A percentile compares a stretch with the other conserved stretches of the same genome.
Evolutionary conservation across 371 early-diverging fungal species (phyloP).

Genomic region (Haplosporangium sp.): DNA sequence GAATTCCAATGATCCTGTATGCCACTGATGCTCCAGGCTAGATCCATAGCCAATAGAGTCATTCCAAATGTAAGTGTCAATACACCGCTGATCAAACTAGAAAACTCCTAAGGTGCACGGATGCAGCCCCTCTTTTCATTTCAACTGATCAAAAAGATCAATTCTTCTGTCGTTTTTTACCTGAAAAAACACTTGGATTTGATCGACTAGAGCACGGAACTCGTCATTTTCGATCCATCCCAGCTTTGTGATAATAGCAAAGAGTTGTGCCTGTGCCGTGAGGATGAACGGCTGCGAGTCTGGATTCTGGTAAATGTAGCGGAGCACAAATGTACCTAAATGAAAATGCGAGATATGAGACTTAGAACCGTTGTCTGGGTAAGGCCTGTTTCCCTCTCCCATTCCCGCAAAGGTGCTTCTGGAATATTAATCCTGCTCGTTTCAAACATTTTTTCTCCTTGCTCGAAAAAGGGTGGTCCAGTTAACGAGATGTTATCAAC

Average conservation of each 20-base stretch:
- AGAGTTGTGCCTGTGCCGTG: constrained; percentile 74
- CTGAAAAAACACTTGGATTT: constrained; percentile 76
- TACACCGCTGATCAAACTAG: no score
- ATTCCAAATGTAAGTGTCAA: constrained; percentile 3
- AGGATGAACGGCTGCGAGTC: constrained; percentile 77
- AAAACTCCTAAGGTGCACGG: no score
- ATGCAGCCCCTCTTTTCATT: no score
- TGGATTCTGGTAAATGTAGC: constrained; percentile 73
- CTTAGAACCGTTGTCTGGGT: not conserved
- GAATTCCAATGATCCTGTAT: constrained; percentile 76
- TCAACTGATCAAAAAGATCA: no score
- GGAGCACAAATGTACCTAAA: constrained; percentile 66
- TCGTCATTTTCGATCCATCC: constrained; percentile 87
- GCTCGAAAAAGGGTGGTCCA: no score
- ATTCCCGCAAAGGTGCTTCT: no score
- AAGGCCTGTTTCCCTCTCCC: not conserved
- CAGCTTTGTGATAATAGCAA: constrained; percentile 80
- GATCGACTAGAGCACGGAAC: constrained; percentile 73
- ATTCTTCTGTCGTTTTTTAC: no score
- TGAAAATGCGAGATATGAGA: not conserved
- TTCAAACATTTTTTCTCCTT: no score
- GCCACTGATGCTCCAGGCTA: constrained; percentile 62
- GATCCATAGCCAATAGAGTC: not conserved
- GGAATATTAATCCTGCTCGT: no score
- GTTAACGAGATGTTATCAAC: no score